phyloP scores from a whole-genome alignment of 768 basidiomycete genomes.

The Glaciozyma martinii region DNA sequence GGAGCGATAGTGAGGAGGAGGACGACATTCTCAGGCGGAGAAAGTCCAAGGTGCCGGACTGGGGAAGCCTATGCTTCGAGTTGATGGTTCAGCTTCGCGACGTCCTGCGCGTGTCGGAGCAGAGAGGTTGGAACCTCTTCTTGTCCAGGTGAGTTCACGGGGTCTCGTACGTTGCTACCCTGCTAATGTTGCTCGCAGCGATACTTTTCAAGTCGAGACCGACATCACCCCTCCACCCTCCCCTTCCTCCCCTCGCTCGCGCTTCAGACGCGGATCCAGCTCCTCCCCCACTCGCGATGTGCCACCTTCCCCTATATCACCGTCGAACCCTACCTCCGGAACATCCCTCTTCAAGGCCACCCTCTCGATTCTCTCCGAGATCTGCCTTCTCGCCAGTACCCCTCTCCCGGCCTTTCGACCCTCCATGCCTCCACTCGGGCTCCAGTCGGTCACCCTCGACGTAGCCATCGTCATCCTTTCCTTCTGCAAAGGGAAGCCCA shows the following conservation, averaged over 20 bases:
- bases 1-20: neutral
- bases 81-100: conserved; percentile 58
- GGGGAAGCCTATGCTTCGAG: conserved; percentile 45
- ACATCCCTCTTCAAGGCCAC: conserved; percentile 25
- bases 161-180: neutral
- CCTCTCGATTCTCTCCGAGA: conserved; percentile 54
- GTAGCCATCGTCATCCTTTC: conserved; percentile 60
- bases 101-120: conserved; percentile 50
- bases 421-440: conserved; percentile 59
- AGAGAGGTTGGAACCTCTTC: conserved; percentile 47
- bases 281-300: neutral
- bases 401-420: conserved; percentile 54
- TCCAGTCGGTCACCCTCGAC: conserved; percentile 65
- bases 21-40: neutral
- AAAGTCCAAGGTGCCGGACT: neutral
- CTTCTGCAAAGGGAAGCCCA: conserved; percentile 48
- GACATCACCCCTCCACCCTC: neutral
- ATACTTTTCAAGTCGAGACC: neutral
- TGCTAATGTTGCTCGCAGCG: neutral
- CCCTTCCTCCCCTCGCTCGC: neutral
- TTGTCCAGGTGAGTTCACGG: neutral
- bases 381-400: conserved; percentile 63
- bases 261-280: neutral
- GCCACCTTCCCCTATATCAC: neutral
- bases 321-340: neutral